These are phyloP conservation scores for Kazachstania bromeliacearum DNA, from an alignment of 805 yeast species.

Conservation along the genomic window DNA sequence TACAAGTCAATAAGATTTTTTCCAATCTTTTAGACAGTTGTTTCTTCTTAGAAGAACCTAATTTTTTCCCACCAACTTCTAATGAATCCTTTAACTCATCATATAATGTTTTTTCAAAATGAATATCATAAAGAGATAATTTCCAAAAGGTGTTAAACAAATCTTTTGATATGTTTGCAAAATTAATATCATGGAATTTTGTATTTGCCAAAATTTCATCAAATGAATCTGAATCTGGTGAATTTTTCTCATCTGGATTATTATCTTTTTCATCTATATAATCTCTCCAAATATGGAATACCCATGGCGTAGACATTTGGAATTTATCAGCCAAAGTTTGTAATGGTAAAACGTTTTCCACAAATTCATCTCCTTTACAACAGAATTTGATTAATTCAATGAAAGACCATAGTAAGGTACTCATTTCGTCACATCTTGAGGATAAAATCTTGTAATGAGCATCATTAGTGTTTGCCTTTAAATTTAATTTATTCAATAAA, in stretches of 20 bases:
- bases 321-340: constrained; percentile 34
- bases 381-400: constrained; percentile 49
- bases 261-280: constrained; percentile 26
- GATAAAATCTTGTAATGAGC: constrained; percentile 64
- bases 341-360: constrained; percentile 33
- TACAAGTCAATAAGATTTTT: constrained; percentile 12
- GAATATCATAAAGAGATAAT: constrained; percentile 60
- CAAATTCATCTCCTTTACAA: constrained; percentile 28
- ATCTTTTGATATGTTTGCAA: constrained; percentile 27
- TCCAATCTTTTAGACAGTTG: constrained; percentile 11
- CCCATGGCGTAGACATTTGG: constrained; percentile 49
- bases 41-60: constrained; percentile 14
- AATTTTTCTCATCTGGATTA: constrained; percentile 5
- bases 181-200: constrained; percentile 16
- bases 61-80: constrained; percentile 9
- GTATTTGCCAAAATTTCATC: constrained; percentile 10
- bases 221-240: constrained; percentile 1
- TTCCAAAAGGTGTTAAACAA: constrained; percentile 66
- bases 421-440: constrained; percentile 61
- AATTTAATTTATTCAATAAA: constrained; percentile 42
- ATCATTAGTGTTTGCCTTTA: constrained; percentile 32
- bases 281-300: constrained; percentile 69
- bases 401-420: constrained; percentile 56
- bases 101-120: constrained; percentile 44
- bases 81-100: constrained; percentile 30